Evolutionary conservation across 108 stramenopile species (phyloP), one percentile per base, ranked within the genome.

Genomic region (Chaetoceros tenuissimus): DNA sequence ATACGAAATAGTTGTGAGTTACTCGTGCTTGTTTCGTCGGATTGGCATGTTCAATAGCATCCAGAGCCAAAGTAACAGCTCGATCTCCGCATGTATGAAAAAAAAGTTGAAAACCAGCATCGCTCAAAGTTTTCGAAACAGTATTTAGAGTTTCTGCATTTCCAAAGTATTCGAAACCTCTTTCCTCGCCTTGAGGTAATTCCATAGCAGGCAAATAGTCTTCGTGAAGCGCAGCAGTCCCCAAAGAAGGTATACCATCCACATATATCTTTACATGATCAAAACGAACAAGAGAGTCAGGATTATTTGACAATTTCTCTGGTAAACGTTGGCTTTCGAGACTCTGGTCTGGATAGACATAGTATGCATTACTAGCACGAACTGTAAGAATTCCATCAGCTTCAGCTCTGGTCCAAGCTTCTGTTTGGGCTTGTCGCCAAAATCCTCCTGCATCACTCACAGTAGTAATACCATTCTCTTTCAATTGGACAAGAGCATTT

Each of bases 201-300:
- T 5, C 17, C 24, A 19, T 16, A 26, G 34, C 30, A 5, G 21
- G 21, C 61, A 53, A 45, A 24, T 64, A 55, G 2, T 43, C 55
- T 20, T 55, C 55, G 8, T 22, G 26, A 16, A 59, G 13, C 18
- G 59, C 59, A 7, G 47, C 44, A 23, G 63, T 64, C 17, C 45
- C 45, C 45, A 64, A 46, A n/a, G 21, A 1, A 13, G 56, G 27
- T 22, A 64, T 64, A 2, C 63, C 63, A 26, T 64, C 63, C 20
- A 64, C 63, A 31, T 64, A 64, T 19, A 64, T 56, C 24, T 64
- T 64, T 17, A 55, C 63, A 5, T 57, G 63, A 31, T 64, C 47
- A 28, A 64, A 64, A 3, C 63, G 50, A 22, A 31, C 31, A 13
- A 62, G 28, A 17, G 17, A 31, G 31, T 23, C 29, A 16, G 26